A percentile compares a stretch with the other conserved stretches of the same genome.
Conservation (phyloP, 2,329 filamentous ascomycete genomes). For the Claviceps sp. region DNA sequence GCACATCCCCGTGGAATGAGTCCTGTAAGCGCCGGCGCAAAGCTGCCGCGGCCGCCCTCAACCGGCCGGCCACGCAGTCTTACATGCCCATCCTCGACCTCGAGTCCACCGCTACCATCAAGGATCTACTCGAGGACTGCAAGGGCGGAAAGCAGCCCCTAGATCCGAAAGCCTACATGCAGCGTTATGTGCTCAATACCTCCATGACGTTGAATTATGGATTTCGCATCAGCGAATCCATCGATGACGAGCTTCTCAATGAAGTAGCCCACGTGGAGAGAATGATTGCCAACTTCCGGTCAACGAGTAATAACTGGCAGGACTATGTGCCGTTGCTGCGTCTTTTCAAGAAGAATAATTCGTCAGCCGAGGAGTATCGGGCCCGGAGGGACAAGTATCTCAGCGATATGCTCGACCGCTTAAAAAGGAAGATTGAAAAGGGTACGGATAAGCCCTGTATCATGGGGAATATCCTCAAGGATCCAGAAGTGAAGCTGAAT, state of each 20-base stretch:
- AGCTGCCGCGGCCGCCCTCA: conserved; percentile 65
- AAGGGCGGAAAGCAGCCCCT: conserved; percentile 48
- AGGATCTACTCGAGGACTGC: conserved; percentile 54
- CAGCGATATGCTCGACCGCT: conserved; percentile 51
- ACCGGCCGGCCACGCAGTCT: conserved; percentile 59
- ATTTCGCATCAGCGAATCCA: conserved; percentile 57
- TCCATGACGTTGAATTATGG: conserved; percentile 70
- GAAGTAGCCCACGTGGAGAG: conserved; percentile 69
- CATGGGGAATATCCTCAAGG: conserved; percentile 40
- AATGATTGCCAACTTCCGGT: conserved; percentile 61
- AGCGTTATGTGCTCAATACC: conserved; percentile 64
- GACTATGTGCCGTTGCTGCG: conserved; percentile 68
- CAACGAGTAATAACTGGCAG: conserved; percentile 72
- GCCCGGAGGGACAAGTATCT: conserved; percentile 54
- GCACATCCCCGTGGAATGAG: conserved; percentile 73
- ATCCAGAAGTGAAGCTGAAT: conserved; percentile 29
- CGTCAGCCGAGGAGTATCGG: conserved; percentile 51
- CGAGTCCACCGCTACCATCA: conserved; percentile 58
- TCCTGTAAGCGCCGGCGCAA: conserved; percentile 66
- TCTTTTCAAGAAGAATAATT: conserved; percentile 47
- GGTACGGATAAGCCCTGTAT: conserved; percentile 29
- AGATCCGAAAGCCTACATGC: conserved; percentile 60
- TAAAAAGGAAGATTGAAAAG: conserved; percentile 25
- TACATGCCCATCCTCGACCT: conserved; percentile 78
- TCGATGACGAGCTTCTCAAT: conserved; percentile 51